A percentile compares a stretch with the other conserved stretches of the same genome.
phyloP scores from a whole-genome alignment of 805 yeast species.

The Lipomyces sp. region DNA sequence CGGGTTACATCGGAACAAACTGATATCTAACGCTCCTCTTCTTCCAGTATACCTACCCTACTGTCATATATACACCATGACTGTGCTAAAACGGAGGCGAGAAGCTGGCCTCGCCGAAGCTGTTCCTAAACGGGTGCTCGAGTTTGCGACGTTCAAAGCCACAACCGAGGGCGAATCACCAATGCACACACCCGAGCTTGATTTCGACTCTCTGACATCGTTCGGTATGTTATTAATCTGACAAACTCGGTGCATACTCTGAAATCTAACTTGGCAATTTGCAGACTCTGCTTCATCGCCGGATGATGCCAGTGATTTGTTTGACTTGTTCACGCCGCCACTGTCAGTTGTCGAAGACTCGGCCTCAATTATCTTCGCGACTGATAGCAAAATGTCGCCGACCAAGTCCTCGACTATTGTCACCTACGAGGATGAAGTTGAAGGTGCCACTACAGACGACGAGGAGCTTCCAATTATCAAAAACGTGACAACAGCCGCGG shows the following conservation, averaged over 20 bases:
- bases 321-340: conserved; percentile 26
- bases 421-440: conserved; percentile 22
- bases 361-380: conserved; percentile 12
- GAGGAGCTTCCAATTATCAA: conserved; percentile 17
- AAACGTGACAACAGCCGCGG: neutral
- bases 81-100: neutral
- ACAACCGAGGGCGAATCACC: conserved; percentile 6
- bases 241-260: neutral
- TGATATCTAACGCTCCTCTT: neutral
- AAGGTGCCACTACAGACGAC: conserved; percentile 25
- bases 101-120: neutral
- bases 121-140: neutral
- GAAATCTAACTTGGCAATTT: neutral
- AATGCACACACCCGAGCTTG: conserved; percentile 14
- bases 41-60: neutral
- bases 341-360: conserved; percentile 19
- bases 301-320: conserved; percentile 28
- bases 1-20: neutral
- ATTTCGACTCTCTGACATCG: conserved; percentile 18
- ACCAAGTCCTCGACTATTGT: conserved; percentile 7
- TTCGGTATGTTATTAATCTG: neutral
- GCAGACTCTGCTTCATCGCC: conserved; percentile 22
- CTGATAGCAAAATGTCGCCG: conserved; percentile 16
- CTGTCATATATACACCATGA: neutral
- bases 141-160: neutral